Evolutionary conservation across 1,284 basidiomycete species (phyloP), one percentile per base, ranked within the genome.

Genomic region (Takashimella tepidaria): DNA sequence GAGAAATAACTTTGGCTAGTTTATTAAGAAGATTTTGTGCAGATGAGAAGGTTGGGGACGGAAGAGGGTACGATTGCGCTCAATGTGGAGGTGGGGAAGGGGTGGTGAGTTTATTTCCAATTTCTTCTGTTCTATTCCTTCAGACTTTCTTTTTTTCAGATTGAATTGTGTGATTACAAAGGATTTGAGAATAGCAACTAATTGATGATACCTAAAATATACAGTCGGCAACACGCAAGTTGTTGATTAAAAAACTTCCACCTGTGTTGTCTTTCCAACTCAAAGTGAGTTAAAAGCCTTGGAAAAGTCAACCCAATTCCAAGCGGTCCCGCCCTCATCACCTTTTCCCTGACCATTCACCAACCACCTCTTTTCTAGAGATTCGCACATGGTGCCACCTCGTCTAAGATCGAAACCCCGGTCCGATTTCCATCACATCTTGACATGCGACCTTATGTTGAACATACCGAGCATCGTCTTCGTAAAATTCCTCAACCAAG

Each of bases 181-280:
- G 10, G 31, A 37, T 37, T n/a, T 16, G 31, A 37, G 31, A 37
- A 8, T 37, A 8, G 31, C 42, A 44, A 22, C n/a, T 19, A n/a
- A 44, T 6, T n/a, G 42, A 37, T 16, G 31, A 8, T 37, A 8
- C 19, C 46, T 47, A 4, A 24, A 23, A 19, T 10, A 1, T 43
- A 57, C 59, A 88, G 82, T 83, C 85, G 59, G 88, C 87, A 0
- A 88, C 82, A 62, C 92, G 93, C 68, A 85, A 89, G 44, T 76
- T 98, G 49, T 88, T 85, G 59, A 85, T 98, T 62, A 83, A 82
- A 53, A 86, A 86, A 58, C 79, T 98, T 3, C 92, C 95, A 0
- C 88, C 90, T 0, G 91, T 96, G 0, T 79, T 98, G 45, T 91
- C 88, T 63, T 90, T 98, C 63, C 95, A 98, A 72, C 87, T 98